Conservation (phyloP, 176 grass and related monocot species). For the Bromus sterilis region DNA sequence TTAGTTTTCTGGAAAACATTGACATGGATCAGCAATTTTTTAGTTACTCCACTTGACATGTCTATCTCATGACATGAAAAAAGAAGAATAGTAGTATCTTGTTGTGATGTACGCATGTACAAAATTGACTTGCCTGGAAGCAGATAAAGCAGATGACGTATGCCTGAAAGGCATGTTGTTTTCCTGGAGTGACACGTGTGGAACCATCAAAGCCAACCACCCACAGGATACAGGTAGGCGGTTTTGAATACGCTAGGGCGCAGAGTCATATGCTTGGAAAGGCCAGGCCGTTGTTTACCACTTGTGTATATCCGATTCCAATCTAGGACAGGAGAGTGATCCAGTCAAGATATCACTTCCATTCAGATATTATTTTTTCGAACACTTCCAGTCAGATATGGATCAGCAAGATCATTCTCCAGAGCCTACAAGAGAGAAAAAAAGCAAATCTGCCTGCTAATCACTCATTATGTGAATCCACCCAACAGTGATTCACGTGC, state of each 20-base stretch:
- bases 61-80: neutral
- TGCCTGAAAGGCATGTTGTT: slow-evolving; percentile 17
- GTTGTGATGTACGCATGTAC: neutral
- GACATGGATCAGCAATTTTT: neutral
- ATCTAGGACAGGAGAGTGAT: neutral
- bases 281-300: slow-evolving; percentile 8
- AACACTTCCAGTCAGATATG: slow-evolving; percentile 3
- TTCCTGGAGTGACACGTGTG: slow-evolving; percentile 12
- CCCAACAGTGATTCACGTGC: neutral
- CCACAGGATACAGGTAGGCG: slow-evolving; percentile 9
- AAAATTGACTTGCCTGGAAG: neutral
- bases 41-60: neutral
- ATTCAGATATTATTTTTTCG: slow-evolving; percentile 3
- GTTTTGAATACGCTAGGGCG: neutral
- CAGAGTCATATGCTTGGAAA: slow-evolving; percentile 12
- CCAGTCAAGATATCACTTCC: neutral
- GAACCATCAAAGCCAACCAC: slow-evolving; percentile 13
- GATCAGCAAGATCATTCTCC: neutral
- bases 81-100: neutral
- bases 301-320: slow-evolving; percentile 27
- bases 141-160: slow-evolving; percentile 9
- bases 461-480: neutral
- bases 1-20: neutral
- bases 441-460: neutral
- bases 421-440: neutral